Conservation (phyloP, 2,329 filamentous ascomycete genomes). For the Zopfia rhizophila region DNA sequence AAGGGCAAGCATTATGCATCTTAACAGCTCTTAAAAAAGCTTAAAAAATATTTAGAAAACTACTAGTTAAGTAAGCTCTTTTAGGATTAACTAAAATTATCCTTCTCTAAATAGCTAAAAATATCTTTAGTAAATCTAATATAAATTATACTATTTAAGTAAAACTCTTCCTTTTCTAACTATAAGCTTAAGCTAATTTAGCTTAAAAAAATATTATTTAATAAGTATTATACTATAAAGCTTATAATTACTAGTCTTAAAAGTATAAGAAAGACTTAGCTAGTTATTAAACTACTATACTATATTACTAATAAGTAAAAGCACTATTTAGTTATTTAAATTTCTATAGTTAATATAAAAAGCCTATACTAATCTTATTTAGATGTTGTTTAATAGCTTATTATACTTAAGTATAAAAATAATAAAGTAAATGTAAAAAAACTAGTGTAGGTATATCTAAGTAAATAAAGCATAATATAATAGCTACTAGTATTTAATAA, state of each 20-base stretch:
- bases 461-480: slow-evolving; percentile 7
- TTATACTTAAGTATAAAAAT: slow-evolving; percentile 19
- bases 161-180: too few relatives aligned
- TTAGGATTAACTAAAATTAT: slow-evolving; percentile 12
- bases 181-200: slow-evolving; percentile 26
- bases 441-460: slow-evolving; percentile 16
- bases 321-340: slow-evolving; percentile 55
- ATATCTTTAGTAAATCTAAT: slow-evolving; percentile 7
- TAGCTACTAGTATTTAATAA: too few relatives aligned
- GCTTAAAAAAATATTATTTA: slow-evolving; percentile 39
- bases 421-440: slow-evolving; percentile 13
- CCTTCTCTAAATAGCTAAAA: slow-evolving; percentile 13
- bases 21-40: slow-evolving; percentile 22
- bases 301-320: slow-evolving; percentile 41
- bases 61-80: slow-evolving; percentile 14
- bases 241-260: slow-evolving; percentile 48
- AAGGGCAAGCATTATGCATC: slow-evolving; percentile 26
- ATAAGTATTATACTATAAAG: slow-evolving; percentile 21
- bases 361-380: too few relatives aligned
- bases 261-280: too few relatives aligned
- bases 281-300: slow-evolving; percentile 56
- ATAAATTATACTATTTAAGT: slow-evolving; percentile 5
- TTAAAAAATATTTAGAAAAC: slow-evolving; percentile 16
- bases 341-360: slow-evolving; percentile 53
- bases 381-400: too few relatives aligned